These are phyloP conservation scores for Gonapodya sp. DNA, from an alignment of 192 early-diverging fungal species.

Conservation along the genomic window DNA sequence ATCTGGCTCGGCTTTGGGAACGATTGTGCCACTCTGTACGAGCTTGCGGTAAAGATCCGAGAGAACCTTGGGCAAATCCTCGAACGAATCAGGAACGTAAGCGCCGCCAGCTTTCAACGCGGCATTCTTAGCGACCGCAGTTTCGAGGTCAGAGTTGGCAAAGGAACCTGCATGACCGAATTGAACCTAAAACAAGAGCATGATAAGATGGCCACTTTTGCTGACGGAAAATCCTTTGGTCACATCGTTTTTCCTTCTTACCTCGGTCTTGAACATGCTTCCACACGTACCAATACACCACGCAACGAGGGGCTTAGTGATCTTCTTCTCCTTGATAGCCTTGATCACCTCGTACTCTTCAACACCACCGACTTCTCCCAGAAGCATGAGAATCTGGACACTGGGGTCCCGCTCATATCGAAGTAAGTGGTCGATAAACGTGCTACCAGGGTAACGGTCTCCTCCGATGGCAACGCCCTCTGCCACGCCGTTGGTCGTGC, in stretches of 20 bases:
- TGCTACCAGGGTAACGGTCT: conserved; percentile 95
- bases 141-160: conserved; percentile 92
- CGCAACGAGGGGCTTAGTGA: conserved; percentile 97
- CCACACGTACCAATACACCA: conserved; percentile 99
- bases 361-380: conserved; percentile 96
- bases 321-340: conserved; percentile 75
- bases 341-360: conserved; percentile 94
- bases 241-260: conserved; percentile 1
- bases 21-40: conserved; percentile 60
- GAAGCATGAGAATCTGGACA: conserved; percentile 87
- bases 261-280: conserved; percentile 95
- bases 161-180: conserved; percentile 97
- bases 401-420: conserved; percentile 86
- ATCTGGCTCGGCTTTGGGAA: conserved; percentile 74
- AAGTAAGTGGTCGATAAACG: conserved; percentile 96
- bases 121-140: conserved; percentile 91
- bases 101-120: conserved; percentile 76
- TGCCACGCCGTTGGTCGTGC: conserved; percentile 93
- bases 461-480: conserved; percentile 98
- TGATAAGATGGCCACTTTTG: too few relatives aligned
- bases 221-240: too few relatives aligned
- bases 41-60: conserved; percentile 67
- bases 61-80: conserved; percentile 78
- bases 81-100: conserved; percentile 91
- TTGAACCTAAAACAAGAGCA: conserved; percentile 54